These are phyloP conservation scores for Pythium insidiosum DNA, from an alignment of 352 stramenopile species.

Conservation along the genomic window DNA sequence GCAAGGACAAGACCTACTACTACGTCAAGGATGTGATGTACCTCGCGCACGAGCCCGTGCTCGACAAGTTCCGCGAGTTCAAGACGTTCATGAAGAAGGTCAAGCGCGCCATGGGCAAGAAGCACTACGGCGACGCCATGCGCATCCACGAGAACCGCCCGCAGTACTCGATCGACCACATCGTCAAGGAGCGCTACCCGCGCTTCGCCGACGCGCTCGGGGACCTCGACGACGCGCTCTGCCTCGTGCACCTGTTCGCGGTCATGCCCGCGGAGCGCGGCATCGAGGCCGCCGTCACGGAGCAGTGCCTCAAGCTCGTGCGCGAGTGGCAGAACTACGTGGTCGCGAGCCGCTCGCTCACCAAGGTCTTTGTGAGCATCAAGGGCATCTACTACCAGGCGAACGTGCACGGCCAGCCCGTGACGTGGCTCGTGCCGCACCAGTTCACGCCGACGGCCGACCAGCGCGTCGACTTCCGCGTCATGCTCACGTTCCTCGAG, in stretches of 20 bases:
- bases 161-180: constrained; percentile 95
- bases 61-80: constrained; percentile 98
- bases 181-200: constrained; percentile 98
- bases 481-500: constrained; percentile 99
- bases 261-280: constrained; percentile 88
- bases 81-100: constrained; percentile 99
- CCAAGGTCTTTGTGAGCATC: constrained; percentile 98
- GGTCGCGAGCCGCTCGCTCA: constrained; percentile 83
- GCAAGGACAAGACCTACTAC: constrained; percentile 98
- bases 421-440: constrained; percentile 98
- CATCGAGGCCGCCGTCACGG: constrained; percentile 83
- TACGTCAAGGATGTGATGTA: constrained; percentile 99
- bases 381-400: constrained; percentile 99
- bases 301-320: constrained; percentile 89
- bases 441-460: constrained; percentile 96
- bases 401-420: constrained; percentile 85
- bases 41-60: constrained; percentile 95
- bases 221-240: constrained; percentile 99
- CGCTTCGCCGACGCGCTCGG: constrained; percentile 94
- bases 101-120: constrained; percentile 80
- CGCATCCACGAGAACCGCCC: constrained; percentile 85
- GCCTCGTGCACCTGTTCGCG: constrained; percentile 96
- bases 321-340: constrained; percentile 97
- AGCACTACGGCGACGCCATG: constrained; percentile 73
- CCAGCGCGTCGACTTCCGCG: constrained; percentile 96